Evolutionary conservation across 306 rosid species (phyloP), one percentile per base, ranked within the genome.

Genomic region (Oxytropis ochrocephala): DNA sequence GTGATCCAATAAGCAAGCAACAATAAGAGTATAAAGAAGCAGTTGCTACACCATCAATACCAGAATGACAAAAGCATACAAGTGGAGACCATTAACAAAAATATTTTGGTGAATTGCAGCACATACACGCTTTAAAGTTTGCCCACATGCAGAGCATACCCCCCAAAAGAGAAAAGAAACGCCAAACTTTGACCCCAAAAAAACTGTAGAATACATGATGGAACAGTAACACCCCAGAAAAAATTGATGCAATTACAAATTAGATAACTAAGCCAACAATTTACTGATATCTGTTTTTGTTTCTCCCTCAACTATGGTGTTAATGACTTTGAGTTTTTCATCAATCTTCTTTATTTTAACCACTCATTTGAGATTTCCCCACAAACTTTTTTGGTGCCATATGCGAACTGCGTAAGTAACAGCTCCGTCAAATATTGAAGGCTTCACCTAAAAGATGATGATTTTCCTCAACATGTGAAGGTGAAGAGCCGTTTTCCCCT

Each of bases 1-100:
- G 55, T 38, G 27, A 52, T 16, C 16, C 38, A 61, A 65, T 67
- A 41, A 78, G 82, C 50, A 41, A 78, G 82, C 50, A 64, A 19
- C 58, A 33, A 49, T 29, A 32, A 78, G 10, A 66, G 47, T 69
- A 50, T 35, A 81, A 30, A 32, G 54, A 73, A 66, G 74, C 47
- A 60, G 51, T 50, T 62, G 56, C 61, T n/a, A 42, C 48, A 43
- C 60, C 47, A 58, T 55, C n/a, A 43, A 50, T 19, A 65, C 24
- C 42, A 21, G 54, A 52, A 32, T 33, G 53, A 46, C 51, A 30
- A 65, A 49, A 39, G 56, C 21, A 64, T 38, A 48, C 8, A 32
- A 39, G 55, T 33, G 16, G 41, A 27, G 43, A 12, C 44, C 70
- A 64, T 38, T 38, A 27, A 57, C 46, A 55, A 12, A 47, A n/a